A percentile compares a stretch with the other conserved stretches of the same genome.
phyloP scores from a whole-genome alignment of 2,329 filamentous ascomycete genomes.

The Mariannaea elegans region DNA sequence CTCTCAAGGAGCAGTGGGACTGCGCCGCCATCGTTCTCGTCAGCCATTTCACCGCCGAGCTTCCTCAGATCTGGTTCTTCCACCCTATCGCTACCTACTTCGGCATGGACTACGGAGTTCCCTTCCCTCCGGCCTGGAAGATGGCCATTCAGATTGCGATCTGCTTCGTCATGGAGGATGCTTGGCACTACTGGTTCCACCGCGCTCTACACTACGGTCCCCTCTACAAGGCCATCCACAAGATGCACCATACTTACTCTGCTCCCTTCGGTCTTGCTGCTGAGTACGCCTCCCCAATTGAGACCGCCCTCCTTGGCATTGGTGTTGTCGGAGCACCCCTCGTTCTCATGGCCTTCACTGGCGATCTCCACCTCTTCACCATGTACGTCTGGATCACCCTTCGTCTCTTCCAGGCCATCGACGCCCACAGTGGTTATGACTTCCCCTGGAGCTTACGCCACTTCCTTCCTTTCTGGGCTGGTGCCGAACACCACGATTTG shows the following conservation, averaged over 20 bases:
- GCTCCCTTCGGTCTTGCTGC: conserved; percentile 96
- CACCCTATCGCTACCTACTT: conserved; percentile 95
- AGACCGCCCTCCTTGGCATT: conserved; percentile 92
- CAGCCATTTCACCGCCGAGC: conserved; percentile 96
- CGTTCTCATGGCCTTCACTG: conserved; percentile 82
- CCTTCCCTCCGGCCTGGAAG: conserved; percentile 85
- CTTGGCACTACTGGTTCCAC: conserved; percentile 99
- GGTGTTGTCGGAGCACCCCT: conserved; percentile 87
- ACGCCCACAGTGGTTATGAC: conserved; percentile 97
- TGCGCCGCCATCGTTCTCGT: conserved; percentile 93
- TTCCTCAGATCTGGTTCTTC: conserved; percentile 99
- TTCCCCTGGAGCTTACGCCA: conserved; percentile 98
- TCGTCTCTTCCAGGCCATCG: conserved; percentile 96
- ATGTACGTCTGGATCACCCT: conserved; percentile 98
- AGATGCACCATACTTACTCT: conserved; percentile 99
- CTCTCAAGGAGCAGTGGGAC: conserved; percentile 91
- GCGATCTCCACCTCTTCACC: conserved; percentile 91
- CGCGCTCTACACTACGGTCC: conserved; percentile 92
- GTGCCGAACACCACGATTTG: conserved; percentile 93
- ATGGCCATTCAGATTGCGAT: conserved; percentile 92
- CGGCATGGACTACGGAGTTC: conserved; percentile 86
- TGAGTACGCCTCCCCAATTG: conserved; percentile 97
- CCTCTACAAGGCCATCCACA: conserved; percentile 96
- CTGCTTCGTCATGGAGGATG: conserved; percentile 95
- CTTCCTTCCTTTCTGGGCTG: conserved; percentile 97